phyloP scores from a whole-genome alignment of 352 stramenopile species.

The Globisporangium cylindrosporum region DNA sequence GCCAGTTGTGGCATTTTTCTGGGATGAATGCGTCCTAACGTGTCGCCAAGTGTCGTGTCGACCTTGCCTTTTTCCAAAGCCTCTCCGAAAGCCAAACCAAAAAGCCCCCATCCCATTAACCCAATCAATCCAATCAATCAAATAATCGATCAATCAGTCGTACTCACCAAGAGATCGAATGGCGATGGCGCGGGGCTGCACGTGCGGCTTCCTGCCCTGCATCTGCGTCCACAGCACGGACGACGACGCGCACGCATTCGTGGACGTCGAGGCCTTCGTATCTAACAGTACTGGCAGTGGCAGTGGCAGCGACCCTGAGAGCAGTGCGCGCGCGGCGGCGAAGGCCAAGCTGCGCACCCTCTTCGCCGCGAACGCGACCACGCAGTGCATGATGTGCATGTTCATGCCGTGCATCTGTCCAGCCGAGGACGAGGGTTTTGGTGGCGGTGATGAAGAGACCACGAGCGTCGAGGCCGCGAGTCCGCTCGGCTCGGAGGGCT shows the following conservation, averaged over 20 bases:
- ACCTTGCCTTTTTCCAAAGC: background rate
- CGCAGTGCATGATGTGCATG: slow-evolving; percentile 68
- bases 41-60: background rate
- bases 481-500: slow-evolving; percentile 25
- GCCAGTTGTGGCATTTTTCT: too few relatives aligned
- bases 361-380: slow-evolving; percentile 52
- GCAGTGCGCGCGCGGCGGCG: slow-evolving; percentile 7
- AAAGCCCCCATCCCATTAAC: background rate
- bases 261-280: slow-evolving; percentile 1
- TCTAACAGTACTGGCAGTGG: background rate
- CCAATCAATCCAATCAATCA: background rate
- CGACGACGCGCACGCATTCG: slow-evolving; percentile 21
- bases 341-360: slow-evolving; percentile 50
- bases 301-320: background rate
- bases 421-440: slow-evolving; percentile 36
- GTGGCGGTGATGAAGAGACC: slow-evolving; percentile 32
- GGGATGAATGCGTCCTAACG: background rate
- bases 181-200: slow-evolving; percentile 28
- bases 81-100: background rate
- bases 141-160: background rate
- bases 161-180: slow-evolving; percentile 6
- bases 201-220: slow-evolving; percentile 66
- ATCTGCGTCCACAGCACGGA: slow-evolving; percentile 49
- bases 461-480: slow-evolving; percentile 44
- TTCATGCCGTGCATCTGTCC: slow-evolving; percentile 80